A percentile compares a stretch with the other conserved stretches of the same genome.
These are phyloP conservation scores for Entomortierella beljakovae DNA, from an alignment of 192 early-diverging fungal genomes.

Conservation along the genomic window DNA sequence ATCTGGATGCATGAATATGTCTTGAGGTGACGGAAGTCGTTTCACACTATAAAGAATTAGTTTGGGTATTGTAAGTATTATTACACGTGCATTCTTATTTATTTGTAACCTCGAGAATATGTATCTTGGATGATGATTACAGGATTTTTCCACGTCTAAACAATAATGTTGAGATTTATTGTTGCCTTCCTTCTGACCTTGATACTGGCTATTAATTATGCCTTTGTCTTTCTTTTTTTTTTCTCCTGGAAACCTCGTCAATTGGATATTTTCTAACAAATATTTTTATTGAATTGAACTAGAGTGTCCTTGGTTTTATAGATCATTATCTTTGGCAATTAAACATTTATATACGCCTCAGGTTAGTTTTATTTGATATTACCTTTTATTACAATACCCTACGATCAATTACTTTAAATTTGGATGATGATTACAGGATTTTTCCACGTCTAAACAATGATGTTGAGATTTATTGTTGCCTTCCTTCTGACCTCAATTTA, in stretches of 20 bases:
- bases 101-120: not conserved
- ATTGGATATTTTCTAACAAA: not conserved
- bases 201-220: not conserved
- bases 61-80: not conserved
- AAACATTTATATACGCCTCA: too few species aligned
- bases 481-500: conserved; percentile 43
- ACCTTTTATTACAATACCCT: not conserved
- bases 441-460: conserved; percentile 55
- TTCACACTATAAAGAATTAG: not conserved
- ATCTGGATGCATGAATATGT: not conserved
- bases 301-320: too few species aligned
- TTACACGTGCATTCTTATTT: conserved; percentile 1
- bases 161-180: conserved; percentile 53
- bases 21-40: not conserved
- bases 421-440: conserved; percentile 56
- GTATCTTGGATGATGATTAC: conserved; percentile 51
- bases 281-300: too few species aligned
- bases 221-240: not conserved
- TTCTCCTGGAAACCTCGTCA: not conserved
- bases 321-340: too few species aligned
- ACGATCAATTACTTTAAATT: too few species aligned
- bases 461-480: conserved; percentile 55
- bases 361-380: not conserved
- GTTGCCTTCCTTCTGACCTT: conserved; percentile 56
- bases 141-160: conserved; percentile 55